These are phyloP conservation scores for Aureobasidium sp. DNA, from an alignment of 2,329 filamentous ascomycete genomes.

Conservation along the genomic window DNA sequence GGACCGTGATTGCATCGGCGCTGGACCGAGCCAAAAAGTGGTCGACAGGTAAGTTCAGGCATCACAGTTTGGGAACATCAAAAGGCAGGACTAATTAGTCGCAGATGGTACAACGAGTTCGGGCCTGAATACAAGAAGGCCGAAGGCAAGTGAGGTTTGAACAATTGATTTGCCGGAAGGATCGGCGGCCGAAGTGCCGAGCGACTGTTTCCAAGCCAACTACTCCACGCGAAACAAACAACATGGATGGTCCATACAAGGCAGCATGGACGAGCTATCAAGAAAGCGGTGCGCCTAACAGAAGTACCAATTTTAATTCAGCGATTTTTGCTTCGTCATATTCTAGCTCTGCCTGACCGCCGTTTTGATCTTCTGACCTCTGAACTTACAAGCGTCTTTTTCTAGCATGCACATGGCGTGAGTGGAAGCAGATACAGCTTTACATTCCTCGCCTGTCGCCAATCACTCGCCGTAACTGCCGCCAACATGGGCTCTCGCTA, in stretches of 20 bases:
- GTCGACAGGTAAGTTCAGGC: slow-evolving; percentile 24
- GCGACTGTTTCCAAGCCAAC: background rate
- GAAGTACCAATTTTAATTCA: background rate
- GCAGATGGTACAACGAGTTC: slow-evolving; percentile 23
- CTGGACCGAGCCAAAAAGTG: slow-evolving; percentile 34
- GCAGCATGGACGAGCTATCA: background rate
- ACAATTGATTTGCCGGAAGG: background rate
- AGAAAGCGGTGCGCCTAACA: slow-evolving; percentile 1
- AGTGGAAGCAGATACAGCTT: background rate
- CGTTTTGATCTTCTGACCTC: background rate
- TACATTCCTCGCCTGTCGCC: slow-evolving; percentile 3
- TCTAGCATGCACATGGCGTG: background rate
- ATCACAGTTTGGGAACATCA: background rate
- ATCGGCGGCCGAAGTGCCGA: background rate
- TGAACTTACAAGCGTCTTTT: slow-evolving; percentile 1
- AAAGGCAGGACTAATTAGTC: background rate
- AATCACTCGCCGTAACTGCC: background rate
- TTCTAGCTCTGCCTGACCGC: background rate
- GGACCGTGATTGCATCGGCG: slow-evolving; percentile 41
- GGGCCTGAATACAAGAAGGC: slow-evolving; percentile 19
- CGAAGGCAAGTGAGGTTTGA: slow-evolving; percentile 6
- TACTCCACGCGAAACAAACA: slow-evolving; percentile 6
- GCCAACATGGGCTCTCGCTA: slow-evolving; percentile 19
- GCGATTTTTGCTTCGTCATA: background rate
- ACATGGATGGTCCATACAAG: background rate